A percentile compares a stretch with the other conserved stretches of the same genome.
Evolutionary conservation across 345 rosid species (phyloP).

Genomic region (Pistacia integerrima): DNA sequence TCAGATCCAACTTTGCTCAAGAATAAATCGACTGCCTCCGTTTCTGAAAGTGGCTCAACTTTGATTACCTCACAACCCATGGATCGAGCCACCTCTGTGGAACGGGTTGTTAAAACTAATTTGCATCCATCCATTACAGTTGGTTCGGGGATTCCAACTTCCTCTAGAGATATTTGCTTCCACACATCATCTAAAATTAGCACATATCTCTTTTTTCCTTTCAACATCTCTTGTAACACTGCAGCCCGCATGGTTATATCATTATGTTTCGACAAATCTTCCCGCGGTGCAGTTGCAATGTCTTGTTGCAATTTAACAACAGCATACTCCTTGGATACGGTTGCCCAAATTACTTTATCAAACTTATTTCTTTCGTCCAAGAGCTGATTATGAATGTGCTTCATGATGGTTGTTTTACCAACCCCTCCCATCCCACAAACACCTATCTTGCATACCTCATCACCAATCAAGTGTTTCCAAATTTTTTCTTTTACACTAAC

Average conservation of each 20-base stretch:
- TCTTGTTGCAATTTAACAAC: conserved; percentile 7
- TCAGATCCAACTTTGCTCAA: neutral
- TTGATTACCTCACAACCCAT: conserved; percentile 1
- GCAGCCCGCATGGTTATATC: conserved; percentile 16
- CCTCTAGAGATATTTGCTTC: neutral
- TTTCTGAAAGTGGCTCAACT: neutral
- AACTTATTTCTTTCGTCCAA: neutral
- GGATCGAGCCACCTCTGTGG: neutral
- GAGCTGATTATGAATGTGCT: too few species aligned
- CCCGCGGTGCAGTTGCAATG: conserved; percentile 5
- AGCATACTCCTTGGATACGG: conserved; percentile 15
- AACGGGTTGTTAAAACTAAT: conserved; percentile 10
- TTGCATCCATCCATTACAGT: neutral
- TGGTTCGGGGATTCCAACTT: conserved; percentile 20
- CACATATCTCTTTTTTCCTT: neutral
- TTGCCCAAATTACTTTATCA: conserved; percentile 21
- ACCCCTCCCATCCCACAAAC: too few species aligned
- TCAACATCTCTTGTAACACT: neutral
- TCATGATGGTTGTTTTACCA: too few species aligned
- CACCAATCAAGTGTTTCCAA: too few species aligned
- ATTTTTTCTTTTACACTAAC: too few species aligned
- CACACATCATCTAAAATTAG: conserved; percentile 31
- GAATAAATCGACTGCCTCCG: neutral
- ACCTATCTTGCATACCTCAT: too few species aligned
- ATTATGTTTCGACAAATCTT: neutral